Percentiles rank a stretch among this genome's conserved stretches.
phyloP scores from a whole-genome alignment of 352 stramenopile genomes.

The Plasmopara halstedii region DNA sequence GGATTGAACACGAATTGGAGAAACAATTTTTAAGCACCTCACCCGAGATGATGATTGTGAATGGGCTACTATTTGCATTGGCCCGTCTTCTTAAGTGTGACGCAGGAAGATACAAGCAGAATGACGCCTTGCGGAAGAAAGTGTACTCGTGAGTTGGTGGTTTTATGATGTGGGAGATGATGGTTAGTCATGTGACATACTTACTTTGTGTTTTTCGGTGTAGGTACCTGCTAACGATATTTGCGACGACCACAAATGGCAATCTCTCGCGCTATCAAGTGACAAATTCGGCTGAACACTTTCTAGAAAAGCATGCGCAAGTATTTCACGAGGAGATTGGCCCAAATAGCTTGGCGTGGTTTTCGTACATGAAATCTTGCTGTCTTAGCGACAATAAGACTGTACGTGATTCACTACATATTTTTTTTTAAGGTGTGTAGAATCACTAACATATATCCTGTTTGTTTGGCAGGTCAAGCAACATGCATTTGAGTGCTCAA shows the following conservation, averaged over 20 bases:
- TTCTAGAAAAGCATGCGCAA: slow-evolving; percentile 35
- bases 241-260: slow-evolving; percentile 50
- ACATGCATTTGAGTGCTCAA: slow-evolving; percentile 40
- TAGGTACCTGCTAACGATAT: slow-evolving; percentile 52
- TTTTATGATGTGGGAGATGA: not conserved
- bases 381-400: slow-evolving; percentile 63
- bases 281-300: slow-evolving; percentile 48
- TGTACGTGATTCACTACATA: slow-evolving; percentile 16
- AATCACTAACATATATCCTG: not conserved
- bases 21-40: slow-evolving; percentile 62
- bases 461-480: slow-evolving; percentile 75
- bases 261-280: slow-evolving; percentile 65
- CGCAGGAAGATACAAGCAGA: slow-evolving; percentile 31
- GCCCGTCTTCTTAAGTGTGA: slow-evolving; percentile 48
- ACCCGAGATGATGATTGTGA: slow-evolving; percentile 72
- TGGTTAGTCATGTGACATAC: not conserved
- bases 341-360: slow-evolving; percentile 41
- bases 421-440: not conserved
- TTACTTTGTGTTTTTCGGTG: slow-evolving; percentile 5
- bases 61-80: slow-evolving; percentile 56
- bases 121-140: slow-evolving; percentile 35
- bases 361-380: slow-evolving; percentile 68
- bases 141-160: slow-evolving; percentile 50
- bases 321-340: slow-evolving; percentile 51
- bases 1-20: slow-evolving; percentile 63